phyloP scores from a whole-genome alignment of 179 eudicot species.

The Beta lomatogona region DNA sequence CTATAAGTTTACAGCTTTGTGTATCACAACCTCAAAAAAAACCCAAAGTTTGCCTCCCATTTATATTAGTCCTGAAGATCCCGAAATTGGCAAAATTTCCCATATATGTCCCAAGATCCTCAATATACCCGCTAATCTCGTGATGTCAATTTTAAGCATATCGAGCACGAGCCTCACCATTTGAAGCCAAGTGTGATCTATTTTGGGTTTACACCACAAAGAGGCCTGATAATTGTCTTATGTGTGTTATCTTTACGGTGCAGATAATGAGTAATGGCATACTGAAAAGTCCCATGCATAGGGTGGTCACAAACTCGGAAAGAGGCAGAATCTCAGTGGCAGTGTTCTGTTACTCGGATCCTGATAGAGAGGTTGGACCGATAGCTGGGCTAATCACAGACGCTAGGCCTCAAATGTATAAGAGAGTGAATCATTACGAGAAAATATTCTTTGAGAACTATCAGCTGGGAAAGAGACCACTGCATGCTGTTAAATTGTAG shows the following conservation, averaged over 20 bases:
- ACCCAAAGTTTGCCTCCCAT: too few species aligned
- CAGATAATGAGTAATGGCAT: slow-evolving; percentile 19
- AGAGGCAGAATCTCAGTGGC: slow-evolving; percentile 3
- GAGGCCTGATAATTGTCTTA: neutral
- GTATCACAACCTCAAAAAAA: too few species aligned
- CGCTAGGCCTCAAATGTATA: slow-evolving; percentile 10
- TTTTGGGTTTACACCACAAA: too few species aligned
- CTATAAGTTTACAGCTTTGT: neutral
- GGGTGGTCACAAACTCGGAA: slow-evolving; percentile 18
- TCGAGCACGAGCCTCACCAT: neutral
- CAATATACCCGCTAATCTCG: neutral
- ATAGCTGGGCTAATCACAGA: slow-evolving; percentile 7
- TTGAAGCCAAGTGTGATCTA: neutral
- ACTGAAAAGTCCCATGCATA: slow-evolving; percentile 14
- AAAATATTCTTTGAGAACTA: slow-evolving; percentile 14
- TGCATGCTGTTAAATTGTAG: slow-evolving; percentile 12
- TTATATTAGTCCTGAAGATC: too few species aligned
- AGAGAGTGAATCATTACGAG: slow-evolving; percentile 7
- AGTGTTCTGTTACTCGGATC: slow-evolving; percentile 6
- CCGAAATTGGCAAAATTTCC: too few species aligned
- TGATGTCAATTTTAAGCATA: too few species aligned
- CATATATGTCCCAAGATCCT: too few species aligned
- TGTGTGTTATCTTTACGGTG: neutral
- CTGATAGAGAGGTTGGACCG: slow-evolving; percentile 17
- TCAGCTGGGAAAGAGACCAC: slow-evolving; percentile 14